A percentile compares a stretch with the other conserved stretches of the same genome.
Evolutionary conservation across 2,329 filamentous ascomycete genomes (phyloP).

Genomic region (Aspergillus pseudoviridinutans): DNA sequence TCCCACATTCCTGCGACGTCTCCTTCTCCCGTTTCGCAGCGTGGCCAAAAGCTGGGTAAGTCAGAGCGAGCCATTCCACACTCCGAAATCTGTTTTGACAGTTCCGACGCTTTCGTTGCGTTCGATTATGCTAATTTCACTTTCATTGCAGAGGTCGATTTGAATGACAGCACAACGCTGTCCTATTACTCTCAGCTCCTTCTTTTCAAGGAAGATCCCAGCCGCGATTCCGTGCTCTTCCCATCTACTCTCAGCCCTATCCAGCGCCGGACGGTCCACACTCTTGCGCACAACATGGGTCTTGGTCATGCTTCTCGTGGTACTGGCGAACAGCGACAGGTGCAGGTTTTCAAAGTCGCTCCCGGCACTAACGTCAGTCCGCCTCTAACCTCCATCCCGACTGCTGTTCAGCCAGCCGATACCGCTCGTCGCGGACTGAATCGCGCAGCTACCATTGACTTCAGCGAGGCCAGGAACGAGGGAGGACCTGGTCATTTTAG

Average conservation of each 20-base stretch:
- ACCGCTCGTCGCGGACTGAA: constrained; percentile 80
- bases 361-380: constrained; percentile 55
- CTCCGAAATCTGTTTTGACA: neutral
- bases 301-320: constrained; percentile 88
- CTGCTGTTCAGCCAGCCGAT: constrained; percentile 64
- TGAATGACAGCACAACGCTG: constrained; percentile 85
- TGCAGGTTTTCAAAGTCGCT: constrained; percentile 72
- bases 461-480: constrained; percentile 74
- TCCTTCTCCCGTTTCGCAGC: constrained; percentile 63
- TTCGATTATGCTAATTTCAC: constrained; percentile 6
- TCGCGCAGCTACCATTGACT: constrained; percentile 95
- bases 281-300: constrained; percentile 90
- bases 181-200: constrained; percentile 87
- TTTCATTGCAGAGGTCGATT: constrained; percentile 63
- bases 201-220: constrained; percentile 77
- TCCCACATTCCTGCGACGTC: constrained; percentile 61
- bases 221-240: constrained; percentile 79
- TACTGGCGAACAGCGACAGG: constrained; percentile 78
- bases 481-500: constrained; percentile 65
- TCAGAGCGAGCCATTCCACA: neutral
- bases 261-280: constrained; percentile 87
- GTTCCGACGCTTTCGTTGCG: neutral
- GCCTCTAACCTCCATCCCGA: constrained; percentile 58
- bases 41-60: constrained; percentile 36
- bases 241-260: constrained; percentile 73